Conservation (phyloP, 192 early-diverging fungal species). For the Kickxella alabastrina region DNA sequence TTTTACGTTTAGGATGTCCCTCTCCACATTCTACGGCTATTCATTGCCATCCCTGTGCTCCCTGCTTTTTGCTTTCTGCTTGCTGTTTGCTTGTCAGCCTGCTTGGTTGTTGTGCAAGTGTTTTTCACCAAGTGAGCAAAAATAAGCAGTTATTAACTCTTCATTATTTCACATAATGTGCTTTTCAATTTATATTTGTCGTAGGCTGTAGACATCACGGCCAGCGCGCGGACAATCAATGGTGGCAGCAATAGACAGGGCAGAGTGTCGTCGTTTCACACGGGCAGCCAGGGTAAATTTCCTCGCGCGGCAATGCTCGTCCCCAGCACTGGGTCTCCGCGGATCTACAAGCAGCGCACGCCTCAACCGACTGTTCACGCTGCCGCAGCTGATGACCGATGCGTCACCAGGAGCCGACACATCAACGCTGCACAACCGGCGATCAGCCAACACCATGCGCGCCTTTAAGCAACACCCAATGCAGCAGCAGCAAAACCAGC, state of each 20-base stretch:
- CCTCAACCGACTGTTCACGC: conserved; percentile 19
- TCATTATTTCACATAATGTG: no score
- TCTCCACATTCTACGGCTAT: no score
- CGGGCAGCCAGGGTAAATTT: conserved; percentile 8
- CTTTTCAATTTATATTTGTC: no score
- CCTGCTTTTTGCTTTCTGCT: not conserved
- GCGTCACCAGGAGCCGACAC: not conserved
- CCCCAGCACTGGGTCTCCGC: conserved; percentile 15
- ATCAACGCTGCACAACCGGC: no score
- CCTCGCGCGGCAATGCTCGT: conserved; percentile 27
- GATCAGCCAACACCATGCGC: no score
- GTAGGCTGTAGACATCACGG: not conserved
- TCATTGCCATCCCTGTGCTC: not conserved
- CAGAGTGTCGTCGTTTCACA: conserved; percentile 1
- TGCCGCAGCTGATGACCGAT: conserved; percentile 17
- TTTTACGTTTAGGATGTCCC: no score
- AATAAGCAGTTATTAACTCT: no score
- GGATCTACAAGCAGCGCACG: conserved; percentile 19
- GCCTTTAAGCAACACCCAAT: no score
- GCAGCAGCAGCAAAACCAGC: conserved; percentile 12
- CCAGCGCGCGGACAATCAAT: not conserved
- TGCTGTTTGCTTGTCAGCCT: not conserved
- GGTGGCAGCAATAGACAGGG: no score
- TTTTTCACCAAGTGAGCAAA: no score
- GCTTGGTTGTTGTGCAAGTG: no score